Conservation (phyloP, 176 grass and related monocot genomes). For the Oryza punctata region DNA sequence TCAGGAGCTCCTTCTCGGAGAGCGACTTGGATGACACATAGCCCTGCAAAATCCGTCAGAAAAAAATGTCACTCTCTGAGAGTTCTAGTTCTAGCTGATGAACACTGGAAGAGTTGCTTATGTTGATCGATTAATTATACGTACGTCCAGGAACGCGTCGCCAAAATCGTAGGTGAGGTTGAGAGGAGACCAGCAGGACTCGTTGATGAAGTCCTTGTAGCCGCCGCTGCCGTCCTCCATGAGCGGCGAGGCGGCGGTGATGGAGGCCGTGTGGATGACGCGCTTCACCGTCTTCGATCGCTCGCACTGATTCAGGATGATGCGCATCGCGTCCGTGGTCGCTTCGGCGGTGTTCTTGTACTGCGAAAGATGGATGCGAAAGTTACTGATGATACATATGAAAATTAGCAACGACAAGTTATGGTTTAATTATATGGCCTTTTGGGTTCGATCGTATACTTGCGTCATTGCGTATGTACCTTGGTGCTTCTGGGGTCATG, state of each 20-base stretch:
- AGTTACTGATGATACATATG: no score
- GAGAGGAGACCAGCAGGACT: constrained; percentile 65
- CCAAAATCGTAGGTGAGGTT: constrained; percentile 42
- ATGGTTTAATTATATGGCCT: no score
- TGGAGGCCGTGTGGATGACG: constrained; percentile 67
- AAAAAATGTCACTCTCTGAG: no score
- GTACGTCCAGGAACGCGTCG: constrained; percentile 44
- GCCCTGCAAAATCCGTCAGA: constrained; percentile 12
- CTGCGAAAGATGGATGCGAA: constrained; percentile 22
- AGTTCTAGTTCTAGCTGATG: no score
- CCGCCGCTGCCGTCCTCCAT: constrained; percentile 39
- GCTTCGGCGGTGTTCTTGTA: constrained; percentile 60
- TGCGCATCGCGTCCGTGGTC: constrained; percentile 38
- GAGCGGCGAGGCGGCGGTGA: constrained; percentile 56
- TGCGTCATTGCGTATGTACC: neutral
- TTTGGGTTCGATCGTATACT: no score
- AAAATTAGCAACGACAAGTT: no score
- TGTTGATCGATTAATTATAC: neutral
- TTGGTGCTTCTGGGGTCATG: constrained; percentile 36
- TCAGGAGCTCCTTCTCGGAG: constrained; percentile 60
- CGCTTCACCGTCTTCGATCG: constrained; percentile 56
- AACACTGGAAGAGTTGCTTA: neutral
- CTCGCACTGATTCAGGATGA: constrained; percentile 61
- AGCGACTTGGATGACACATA: constrained; percentile 58
- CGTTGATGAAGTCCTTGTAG: constrained; percentile 42